phyloP scores from a whole-genome alignment of 148 eudicot species.

The Diospyros kaki region DNA sequence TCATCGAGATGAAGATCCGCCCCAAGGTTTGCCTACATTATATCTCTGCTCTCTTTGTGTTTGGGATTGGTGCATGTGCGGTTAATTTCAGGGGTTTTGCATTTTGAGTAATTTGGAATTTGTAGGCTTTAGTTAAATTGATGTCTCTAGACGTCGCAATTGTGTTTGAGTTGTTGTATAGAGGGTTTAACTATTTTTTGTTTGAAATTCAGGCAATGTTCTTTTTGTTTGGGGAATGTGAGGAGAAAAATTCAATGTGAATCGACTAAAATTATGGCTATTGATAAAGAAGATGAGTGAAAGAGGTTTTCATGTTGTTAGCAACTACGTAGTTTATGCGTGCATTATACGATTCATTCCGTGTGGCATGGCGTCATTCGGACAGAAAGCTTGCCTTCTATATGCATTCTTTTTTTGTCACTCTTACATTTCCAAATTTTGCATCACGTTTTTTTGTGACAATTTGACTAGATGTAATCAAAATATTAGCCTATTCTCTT shows the following conservation, averaged over 20 bases:
- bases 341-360: too few species aligned
- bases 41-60: conserved; percentile 29
- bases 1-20: conserved; percentile 74
- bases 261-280: too few species aligned
- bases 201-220: neutral
- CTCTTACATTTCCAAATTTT: neutral
- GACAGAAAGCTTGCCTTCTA: neutral
- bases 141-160: too few species aligned
- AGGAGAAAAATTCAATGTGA: too few species aligned
- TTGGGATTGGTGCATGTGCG: neutral
- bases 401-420: too few species aligned
- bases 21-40: conserved; percentile 42
- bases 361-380: neutral
- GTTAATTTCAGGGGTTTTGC: conserved; percentile 7
- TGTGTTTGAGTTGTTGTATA: neutral
- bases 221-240: neutral
- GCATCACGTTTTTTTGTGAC: neutral
- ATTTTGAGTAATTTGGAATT: too few species aligned
- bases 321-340: too few species aligned
- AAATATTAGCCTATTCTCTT: too few species aligned
- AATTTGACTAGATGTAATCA: neutral
- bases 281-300: too few species aligned
- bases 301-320: too few species aligned
- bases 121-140: too few species aligned
- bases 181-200: neutral